A percentile compares a stretch with the other conserved stretches of the same genome.
Evolutionary conservation across 331 rosid species (phyloP).

Genomic region (Arachis monticola): DNA sequence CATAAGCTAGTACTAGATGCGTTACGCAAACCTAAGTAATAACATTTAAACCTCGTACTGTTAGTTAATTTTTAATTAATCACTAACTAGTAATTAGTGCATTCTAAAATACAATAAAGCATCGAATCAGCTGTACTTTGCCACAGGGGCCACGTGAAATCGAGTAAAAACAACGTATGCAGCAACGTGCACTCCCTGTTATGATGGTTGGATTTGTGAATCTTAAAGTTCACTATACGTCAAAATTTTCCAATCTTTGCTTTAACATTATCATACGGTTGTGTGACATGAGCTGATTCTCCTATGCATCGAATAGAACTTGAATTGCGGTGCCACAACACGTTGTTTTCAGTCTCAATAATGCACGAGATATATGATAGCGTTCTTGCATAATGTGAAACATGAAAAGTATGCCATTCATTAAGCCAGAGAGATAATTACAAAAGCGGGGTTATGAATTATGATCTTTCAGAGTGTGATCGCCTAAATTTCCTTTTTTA

Average conservation of each 20-base stretch:
- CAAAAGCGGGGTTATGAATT: not conserved
- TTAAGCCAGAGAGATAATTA: not conserved
- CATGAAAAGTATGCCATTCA: not conserved
- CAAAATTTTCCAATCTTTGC: conserved; percentile 24
- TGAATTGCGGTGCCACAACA: conserved; percentile 1
- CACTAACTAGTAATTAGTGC: conserved; percentile 32
- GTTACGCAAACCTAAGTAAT: not conserved
- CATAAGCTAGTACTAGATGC: conserved; percentile 1
- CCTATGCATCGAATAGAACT: not conserved
- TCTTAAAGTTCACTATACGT: conserved; percentile 41
- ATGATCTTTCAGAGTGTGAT: not conserved
- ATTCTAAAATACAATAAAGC: conserved; percentile 33
- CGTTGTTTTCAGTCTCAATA: conserved; percentile 4
- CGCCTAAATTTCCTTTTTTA: not conserved
- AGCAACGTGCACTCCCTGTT: conserved; percentile 41
- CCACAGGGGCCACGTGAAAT: conserved; percentile 41
- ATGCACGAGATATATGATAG: not conserved
- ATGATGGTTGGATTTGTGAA: conserved; percentile 23
- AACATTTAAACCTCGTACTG: conserved; percentile 44
- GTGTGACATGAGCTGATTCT: conserved; percentile 11
- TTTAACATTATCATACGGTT: conserved; percentile 6
- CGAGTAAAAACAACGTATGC: conserved; percentile 37
- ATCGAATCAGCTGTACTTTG: conserved; percentile 29
- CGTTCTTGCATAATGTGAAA: not conserved
- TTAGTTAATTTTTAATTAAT: conserved; percentile 32